Conservation (phyloP, 768 basidiomycete genomes). For the Melanogaster broomeanus region DNA sequence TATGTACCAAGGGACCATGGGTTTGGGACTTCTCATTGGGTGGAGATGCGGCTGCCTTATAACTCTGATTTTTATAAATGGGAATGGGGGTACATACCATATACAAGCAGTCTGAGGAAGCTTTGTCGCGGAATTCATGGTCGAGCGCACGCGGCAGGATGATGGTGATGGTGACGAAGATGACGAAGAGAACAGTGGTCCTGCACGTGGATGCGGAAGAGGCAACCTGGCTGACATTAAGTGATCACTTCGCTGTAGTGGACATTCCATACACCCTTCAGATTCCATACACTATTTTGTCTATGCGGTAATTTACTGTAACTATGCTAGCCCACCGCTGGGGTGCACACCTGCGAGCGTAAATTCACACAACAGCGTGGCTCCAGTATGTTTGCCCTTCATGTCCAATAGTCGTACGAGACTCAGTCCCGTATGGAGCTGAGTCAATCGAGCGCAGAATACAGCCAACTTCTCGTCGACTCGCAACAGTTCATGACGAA, state of each 20-base stretch:
- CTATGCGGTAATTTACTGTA: not conserved
- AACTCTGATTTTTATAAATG: no score
- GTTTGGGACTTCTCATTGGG: no score
- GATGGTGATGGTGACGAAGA: constrained; percentile 34
- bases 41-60: no score
- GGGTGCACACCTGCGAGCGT: not conserved
- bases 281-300: not conserved
- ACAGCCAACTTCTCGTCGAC: constrained; percentile 47
- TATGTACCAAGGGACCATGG: no score
- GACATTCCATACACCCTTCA: no score
- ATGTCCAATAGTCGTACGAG: constrained; percentile 50
- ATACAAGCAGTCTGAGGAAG: constrained; percentile 59
- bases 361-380: constrained; percentile 33
- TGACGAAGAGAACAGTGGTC: constrained; percentile 28
- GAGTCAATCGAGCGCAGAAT: constrained; percentile 53
- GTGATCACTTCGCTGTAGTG: constrained; percentile 1
- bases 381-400: constrained; percentile 44
- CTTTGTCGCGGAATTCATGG: constrained; percentile 81
- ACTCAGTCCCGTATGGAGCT: constrained; percentile 50
- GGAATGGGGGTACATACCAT: no score
- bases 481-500: constrained; percentile 42
- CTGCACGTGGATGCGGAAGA: constrained; percentile 14
- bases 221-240: constrained; percentile 41
- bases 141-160: constrained; percentile 35
- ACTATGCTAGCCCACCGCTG: not conserved